A percentile compares a stretch with the other conserved stretches of the same genome.
These are phyloP conservation scores for Trichoderma asperelloides DNA, from an alignment of 495 filamentous ascomycete genomes.

Conservation along the genomic window DNA sequence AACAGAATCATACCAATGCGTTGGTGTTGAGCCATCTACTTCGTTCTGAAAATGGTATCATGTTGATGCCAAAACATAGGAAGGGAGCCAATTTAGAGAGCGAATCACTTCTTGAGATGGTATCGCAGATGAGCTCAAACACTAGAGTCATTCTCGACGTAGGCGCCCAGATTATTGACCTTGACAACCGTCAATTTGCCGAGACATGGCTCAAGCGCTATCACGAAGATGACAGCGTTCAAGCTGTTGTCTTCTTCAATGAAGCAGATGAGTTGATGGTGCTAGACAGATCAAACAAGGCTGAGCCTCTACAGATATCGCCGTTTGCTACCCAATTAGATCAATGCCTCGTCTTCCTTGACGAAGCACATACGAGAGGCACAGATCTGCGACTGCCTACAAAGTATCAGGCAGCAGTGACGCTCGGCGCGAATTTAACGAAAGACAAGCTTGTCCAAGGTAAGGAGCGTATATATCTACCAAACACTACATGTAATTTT, in stretches of 20 bases:
- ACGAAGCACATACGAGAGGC: conserved; percentile 69
- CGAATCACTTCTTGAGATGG: conserved; percentile 26
- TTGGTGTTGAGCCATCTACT: conserved; percentile 51
- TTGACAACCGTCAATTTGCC: conserved; percentile 48
- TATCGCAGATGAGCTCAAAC: conserved; percentile 28
- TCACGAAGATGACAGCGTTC: conserved; percentile 13
- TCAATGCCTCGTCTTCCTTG: conserved; percentile 60
- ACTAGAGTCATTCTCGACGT: conserved; percentile 61
- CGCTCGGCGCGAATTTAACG: conserved; percentile 55
- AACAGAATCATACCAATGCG: conserved; percentile 55
- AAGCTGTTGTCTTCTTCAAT: conserved; percentile 49
- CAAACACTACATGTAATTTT: background rate
- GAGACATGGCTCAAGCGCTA: conserved; percentile 32
- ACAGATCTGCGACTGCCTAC: conserved; percentile 60
- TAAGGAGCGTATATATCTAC: conserved; percentile 19
- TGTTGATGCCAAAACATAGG: conserved; percentile 18
- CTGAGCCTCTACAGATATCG: conserved; percentile 48
- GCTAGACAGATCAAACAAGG: conserved; percentile 30
- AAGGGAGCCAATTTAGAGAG: background rate
- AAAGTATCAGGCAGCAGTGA: conserved; percentile 55
- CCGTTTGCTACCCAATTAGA: conserved; percentile 52
- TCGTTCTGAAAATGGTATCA: conserved; percentile 42
- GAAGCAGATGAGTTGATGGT: conserved; percentile 42
- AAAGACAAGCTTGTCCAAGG: conserved; percentile 72
- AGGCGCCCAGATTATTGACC: conserved; percentile 63